Conservation (phyloP, 768 basidiomycete genomes). For the Harrya chromipes region DNA sequence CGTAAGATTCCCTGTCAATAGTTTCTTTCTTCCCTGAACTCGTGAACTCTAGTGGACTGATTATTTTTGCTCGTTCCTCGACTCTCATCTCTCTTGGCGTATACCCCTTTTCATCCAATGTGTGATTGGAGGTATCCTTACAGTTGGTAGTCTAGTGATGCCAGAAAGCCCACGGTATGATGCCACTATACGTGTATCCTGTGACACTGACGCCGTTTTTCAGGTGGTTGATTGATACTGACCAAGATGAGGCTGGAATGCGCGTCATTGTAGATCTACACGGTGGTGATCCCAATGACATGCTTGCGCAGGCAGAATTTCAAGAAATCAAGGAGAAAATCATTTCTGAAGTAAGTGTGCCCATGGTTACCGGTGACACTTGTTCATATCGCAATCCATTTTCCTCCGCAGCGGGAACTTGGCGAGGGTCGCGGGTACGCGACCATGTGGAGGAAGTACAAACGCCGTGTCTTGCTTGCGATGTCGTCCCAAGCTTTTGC, state of each 20-base stretch:
- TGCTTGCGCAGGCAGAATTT: constrained; percentile 77
- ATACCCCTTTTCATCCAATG: constrained; percentile 88
- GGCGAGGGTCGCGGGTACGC: constrained; percentile 75
- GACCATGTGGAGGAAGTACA: constrained; percentile 85
- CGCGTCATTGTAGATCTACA: constrained; percentile 85
- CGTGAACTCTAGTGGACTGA: constrained; percentile 71
- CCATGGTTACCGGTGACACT: too few relatives aligned
- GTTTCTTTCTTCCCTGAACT: neutral
- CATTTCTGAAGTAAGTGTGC: constrained; percentile 53
- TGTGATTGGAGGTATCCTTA: constrained; percentile 78
- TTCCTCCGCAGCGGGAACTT: constrained; percentile 56
- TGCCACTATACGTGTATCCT: neutral
- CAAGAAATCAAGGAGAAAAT: constrained; percentile 85
- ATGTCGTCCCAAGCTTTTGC: constrained; percentile 97
- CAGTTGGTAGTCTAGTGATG: constrained; percentile 74
- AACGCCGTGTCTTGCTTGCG: constrained; percentile 83
- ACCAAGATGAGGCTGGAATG: constrained; percentile 80
- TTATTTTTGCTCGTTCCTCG: constrained; percentile 88
- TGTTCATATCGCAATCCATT: neutral
- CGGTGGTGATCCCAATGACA: constrained; percentile 70
- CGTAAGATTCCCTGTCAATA: constrained; percentile 43
- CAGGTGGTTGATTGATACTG: constrained; percentile 89
- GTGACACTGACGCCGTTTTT: constrained; percentile 4
- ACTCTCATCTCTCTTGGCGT: constrained; percentile 87
- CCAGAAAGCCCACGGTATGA: constrained; percentile 85